Evolutionary conservation across 371 early-diverging fungal species (phyloP), one percentile per base, ranked within the genome.

Genomic region (Pancytospora philotis): DNA sequence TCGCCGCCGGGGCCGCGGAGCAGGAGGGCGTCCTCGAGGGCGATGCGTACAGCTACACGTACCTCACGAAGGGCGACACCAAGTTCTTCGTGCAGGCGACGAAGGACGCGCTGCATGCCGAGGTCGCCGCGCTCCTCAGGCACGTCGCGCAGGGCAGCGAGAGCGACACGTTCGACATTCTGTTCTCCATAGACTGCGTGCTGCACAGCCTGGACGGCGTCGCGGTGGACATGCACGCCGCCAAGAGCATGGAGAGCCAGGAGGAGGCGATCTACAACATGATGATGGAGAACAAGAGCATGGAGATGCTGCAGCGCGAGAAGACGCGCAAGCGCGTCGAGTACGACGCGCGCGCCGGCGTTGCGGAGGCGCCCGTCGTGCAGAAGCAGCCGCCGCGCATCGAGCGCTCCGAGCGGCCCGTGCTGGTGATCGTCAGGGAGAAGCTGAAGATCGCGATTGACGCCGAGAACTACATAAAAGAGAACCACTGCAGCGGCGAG

Each of bases 231-330:
- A 10, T 71, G 3, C 31, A 38, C 6, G 32, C 57, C 10, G 53
- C 71, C 19, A 69, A 69, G 41, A 48, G 22, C 22, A 71, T 77
- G 72, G 78, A 78, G n/a, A 72, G 69, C 38, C 76, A 75, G 50
- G 76, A 78, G 52, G 78, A 78, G 60, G 63, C 68, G 41, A 69
- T 78, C 22, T 62, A 75, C 37, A 65, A 78, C 3, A 59, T 75
- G 70, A 76, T 78, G 76, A 62, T 71, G 60, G 66, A 65, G 34
- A 74, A 73, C 37, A 69, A 75, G 59, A 50, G 51, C 53, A 34
- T 27, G 35, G 76, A 75, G 55, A 57, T 65, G 19, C 48, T 50
- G 2, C 61, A 68, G 37, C 72, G 66, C 51, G 59, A 69, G 28
- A 73, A 67, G 51, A 66, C 66, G 38, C 25, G 61, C n/a, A 38